These are phyloP conservation scores for Elongisporangium anandrum DNA, from an alignment of 352 stramenopile species.

Conservation along the genomic window DNA sequence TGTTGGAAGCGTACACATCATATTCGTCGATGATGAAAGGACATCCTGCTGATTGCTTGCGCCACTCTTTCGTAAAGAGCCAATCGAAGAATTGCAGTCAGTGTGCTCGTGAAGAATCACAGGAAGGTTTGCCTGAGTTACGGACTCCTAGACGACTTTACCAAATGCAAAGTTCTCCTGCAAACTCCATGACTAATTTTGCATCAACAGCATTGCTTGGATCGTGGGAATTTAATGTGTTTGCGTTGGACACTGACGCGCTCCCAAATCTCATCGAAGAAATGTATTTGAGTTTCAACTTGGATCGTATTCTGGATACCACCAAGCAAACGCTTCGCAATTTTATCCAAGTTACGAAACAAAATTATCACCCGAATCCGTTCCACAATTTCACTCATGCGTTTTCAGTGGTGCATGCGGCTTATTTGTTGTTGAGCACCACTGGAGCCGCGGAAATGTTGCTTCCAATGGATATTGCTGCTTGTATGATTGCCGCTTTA, in stretches of 20 bases:
- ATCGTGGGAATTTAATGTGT: constrained; percentile 84
- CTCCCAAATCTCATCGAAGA: constrained; percentile 58
- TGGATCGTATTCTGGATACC: constrained; percentile 58
- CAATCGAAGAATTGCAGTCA: constrained; percentile 15
- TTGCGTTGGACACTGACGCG: constrained; percentile 40
- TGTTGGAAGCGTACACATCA: constrained; percentile 74
- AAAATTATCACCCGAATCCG: constrained; percentile 84
- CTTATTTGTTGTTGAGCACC: constrained; percentile 81
- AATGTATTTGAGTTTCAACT: constrained; percentile 75
- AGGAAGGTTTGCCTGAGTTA: neutral
- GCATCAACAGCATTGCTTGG: constrained; percentile 14
- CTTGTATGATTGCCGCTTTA: constrained; percentile 78
- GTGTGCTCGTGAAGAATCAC: neutral
- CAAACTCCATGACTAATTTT: constrained; percentile 4
- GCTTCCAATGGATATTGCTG: constrained; percentile 80
- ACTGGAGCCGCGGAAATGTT: constrained; percentile 63
- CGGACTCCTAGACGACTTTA: neutral
- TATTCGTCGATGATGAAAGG: constrained; percentile 44
- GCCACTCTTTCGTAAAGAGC: constrained; percentile 54
- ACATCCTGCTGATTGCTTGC: constrained; percentile 44
- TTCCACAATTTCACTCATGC: constrained; percentile 92
- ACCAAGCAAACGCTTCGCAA: constrained; percentile 58
- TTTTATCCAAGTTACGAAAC: constrained; percentile 79
- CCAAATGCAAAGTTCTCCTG: neutral
- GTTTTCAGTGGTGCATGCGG: constrained; percentile 83